These are phyloP conservation scores for Metschnikowia continentalis DNA, from an alignment of 805 yeast species.

Conservation along the genomic window DNA sequence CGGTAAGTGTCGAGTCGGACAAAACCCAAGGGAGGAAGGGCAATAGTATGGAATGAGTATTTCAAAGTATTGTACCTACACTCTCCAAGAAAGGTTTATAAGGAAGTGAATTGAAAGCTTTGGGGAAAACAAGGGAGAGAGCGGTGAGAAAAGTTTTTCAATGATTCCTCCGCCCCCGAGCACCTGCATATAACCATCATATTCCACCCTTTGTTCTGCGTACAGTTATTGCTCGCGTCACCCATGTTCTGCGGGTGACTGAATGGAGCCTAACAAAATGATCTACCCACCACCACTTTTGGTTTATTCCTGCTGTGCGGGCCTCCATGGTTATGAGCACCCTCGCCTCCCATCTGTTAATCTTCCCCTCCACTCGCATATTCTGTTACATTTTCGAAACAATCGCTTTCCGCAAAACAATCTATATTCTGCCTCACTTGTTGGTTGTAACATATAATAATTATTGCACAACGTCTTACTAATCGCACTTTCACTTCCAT, in stretches of 20 bases:
- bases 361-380: too few relatives aligned
- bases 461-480: too few relatives aligned
- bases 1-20: neutral
- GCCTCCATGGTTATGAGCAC: too few relatives aligned
- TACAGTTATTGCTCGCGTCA: neutral
- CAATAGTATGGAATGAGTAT: conserved; percentile 3
- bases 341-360: too few relatives aligned
- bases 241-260: neutral
- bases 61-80: conserved; percentile 5
- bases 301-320: too few relatives aligned
- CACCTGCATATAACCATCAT: neutral
- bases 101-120: conserved; percentile 4
- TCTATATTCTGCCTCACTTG: too few relatives aligned
- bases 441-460: too few relatives aligned
- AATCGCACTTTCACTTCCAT: too few relatives aligned
- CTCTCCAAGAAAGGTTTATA: conserved; percentile 5
- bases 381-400: too few relatives aligned
- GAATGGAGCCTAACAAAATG: neutral
- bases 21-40: conserved; percentile 6
- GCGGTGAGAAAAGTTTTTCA: conserved; percentile 3
- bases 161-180: neutral
- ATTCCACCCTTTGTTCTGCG: neutral
- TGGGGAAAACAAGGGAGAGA: neutral
- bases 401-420: too few relatives aligned
- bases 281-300: neutral